Base-by-base conservation (phyloP, 148 eudicot genomes). In the Chenopodium album region DNA sequence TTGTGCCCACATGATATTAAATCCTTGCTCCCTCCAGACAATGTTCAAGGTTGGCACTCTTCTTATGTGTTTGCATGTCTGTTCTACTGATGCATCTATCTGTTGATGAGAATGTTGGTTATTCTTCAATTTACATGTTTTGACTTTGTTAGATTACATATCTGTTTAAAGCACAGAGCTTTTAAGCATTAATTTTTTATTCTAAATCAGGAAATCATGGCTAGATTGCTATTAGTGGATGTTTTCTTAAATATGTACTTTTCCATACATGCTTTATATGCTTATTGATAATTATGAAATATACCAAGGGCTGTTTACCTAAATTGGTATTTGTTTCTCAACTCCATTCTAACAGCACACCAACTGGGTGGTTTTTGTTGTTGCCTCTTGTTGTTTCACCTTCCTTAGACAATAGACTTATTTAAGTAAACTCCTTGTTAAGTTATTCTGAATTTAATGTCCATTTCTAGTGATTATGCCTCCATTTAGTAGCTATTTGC, bases 1-100 rank as follows among this genome's bases (percentile, higher is more conserved):
- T 87, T 94, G 85, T 94, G 97, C 86, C 99, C 99, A 41, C 82
- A 90, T 67, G 97, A 95, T 80, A 84, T 96, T 41, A 89, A 66
- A 83, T 87, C 94, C 63, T 83, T 92, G 83, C 89, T 92, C 75
- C 91, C 91, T 71, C 76, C 91, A 14, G 84, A 86, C 65, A 89
- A 88, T 85, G 80, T 94, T 60, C 97, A 86, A 91, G 99, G 99
- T 96, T 85, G 77, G 78, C 64, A 20, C 19, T 70, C 48, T 48
- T 28, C 31, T 44, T 46, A 6, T 50, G 37, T n/a, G 16, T 48
- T 48, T 22, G 77, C 22, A 2, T 74, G n/a, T 7, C 13, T 26
- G 41, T 41, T 67, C 16, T 14, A 31, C 5, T 13, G 17, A 29
- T 31, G 73, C 17, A 34, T 69, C 46, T 46, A 69, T 31, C 17